Percentiles rank a stretch among this genome's conserved stretches.
Conservation (phyloP, 2,329 filamentous ascomycete genomes). For the Aspergillus sp. region DNA sequence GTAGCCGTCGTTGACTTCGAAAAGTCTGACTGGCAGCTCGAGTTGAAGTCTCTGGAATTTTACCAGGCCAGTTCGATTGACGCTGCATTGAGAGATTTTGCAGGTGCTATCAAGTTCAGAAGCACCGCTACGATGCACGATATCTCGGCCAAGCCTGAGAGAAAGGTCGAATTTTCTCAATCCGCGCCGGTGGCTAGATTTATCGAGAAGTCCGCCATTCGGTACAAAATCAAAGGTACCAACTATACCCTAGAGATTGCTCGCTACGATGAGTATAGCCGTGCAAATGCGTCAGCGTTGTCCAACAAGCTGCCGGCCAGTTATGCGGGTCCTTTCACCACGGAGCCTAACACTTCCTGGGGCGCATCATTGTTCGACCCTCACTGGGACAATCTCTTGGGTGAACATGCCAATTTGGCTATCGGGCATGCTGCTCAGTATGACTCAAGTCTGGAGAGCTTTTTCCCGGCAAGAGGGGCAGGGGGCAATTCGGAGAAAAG, state of each 20-base stretch:
- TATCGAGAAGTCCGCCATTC: conserved; percentile 43
- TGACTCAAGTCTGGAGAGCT: conserved; percentile 34
- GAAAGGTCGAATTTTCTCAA: conserved; percentile 34
- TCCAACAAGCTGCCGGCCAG: conserved; percentile 11
- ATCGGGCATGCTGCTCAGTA: conserved; percentile 39
- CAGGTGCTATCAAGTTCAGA: conserved; percentile 31
- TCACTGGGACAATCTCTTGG: conserved; percentile 46
- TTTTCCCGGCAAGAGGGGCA: conserved; percentile 36
- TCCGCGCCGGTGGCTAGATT: conserved; percentile 33
- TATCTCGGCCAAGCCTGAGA: conserved; percentile 29
- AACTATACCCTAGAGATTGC: conserved; percentile 47
- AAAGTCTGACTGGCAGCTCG: conserved; percentile 44
- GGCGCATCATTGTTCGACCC: conserved; percentile 40
- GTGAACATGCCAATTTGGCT: conserved; percentile 37
- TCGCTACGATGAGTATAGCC: conserved; percentile 44
- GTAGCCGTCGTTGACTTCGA: conserved; percentile 41
- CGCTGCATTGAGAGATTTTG: conserved; percentile 31
- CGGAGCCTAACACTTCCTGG: conserved; percentile 37
- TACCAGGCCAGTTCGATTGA: conserved; percentile 32
- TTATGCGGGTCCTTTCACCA: conserved; percentile 22
- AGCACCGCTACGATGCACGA: conserved; percentile 20
- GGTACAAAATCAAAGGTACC: conserved; percentile 43
- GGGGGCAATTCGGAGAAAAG: conserved; percentile 17
- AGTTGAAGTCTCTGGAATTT: conserved; percentile 44
- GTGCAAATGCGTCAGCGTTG: conserved; percentile 13